Evolutionary conservation across 2,329 filamentous ascomycete species (phyloP).

Genomic region (Xylariaceae sp.): DNA sequence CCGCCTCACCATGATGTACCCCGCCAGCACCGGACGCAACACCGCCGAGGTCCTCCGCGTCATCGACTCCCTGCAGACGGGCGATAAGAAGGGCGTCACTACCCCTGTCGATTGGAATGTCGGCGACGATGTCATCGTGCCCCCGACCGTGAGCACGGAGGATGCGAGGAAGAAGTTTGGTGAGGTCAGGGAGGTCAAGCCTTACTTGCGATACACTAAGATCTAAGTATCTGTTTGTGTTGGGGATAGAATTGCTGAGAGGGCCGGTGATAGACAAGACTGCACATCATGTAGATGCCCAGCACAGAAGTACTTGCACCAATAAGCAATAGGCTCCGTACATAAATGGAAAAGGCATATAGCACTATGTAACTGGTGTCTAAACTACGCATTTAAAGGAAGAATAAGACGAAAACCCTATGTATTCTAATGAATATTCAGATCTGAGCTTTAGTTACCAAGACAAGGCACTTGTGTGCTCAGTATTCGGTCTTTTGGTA

Average conservation of each 20-base stretch:
- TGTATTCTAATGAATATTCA: too few species aligned
- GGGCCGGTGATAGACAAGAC: neutral
- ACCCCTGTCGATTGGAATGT: constrained; percentile 58
- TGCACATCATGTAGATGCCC: neutral
- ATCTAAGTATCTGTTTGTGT: constrained; percentile 1
- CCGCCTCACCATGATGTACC: constrained; percentile 64
- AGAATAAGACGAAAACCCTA: too few species aligned
- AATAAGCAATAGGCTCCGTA: too few species aligned
- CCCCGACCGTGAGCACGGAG: constrained; percentile 59
- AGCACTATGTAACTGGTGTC: too few species aligned
- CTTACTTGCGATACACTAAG: constrained; percentile 31
- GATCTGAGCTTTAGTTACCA: too few species aligned
- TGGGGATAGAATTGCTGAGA: neutral
- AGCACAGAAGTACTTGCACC: neutral
- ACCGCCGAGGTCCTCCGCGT: constrained; percentile 59
- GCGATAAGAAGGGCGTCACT: constrained; percentile 62
- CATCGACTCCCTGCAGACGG: constrained; percentile 60
- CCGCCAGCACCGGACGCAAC: constrained; percentile 62
- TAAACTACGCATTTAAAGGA: too few species aligned
- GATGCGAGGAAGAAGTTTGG: constrained; percentile 62
- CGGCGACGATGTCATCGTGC: constrained; percentile 59
- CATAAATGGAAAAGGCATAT: too few species aligned
- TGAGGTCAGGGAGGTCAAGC: constrained; percentile 63
- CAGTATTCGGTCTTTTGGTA: too few species aligned
- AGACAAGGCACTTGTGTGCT: too few species aligned